Percentiles rank a stretch among this genome's conserved stretches.
These are phyloP conservation scores for Phalaenopsis equestris DNA, from an alignment of 106 monocot genomes.

Conservation along the genomic window DNA sequence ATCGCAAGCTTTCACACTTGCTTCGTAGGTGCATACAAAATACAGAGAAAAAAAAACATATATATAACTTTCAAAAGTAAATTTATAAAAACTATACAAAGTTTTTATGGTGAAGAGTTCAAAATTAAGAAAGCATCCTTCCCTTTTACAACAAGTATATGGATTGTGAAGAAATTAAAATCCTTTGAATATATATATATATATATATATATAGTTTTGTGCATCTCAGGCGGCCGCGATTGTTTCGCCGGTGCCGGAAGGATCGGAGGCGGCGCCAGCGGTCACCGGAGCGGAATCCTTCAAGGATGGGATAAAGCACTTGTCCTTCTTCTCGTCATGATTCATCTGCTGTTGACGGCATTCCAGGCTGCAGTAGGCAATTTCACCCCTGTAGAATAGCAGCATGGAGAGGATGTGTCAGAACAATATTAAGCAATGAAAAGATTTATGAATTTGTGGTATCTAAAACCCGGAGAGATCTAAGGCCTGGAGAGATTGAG, in stretches of 20 bases:
- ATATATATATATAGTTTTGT: neutral
- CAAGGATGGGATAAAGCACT: slow-evolving; percentile 19
- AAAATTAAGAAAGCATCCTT: too few relatives aligned
- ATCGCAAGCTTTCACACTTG: neutral
- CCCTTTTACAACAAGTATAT: too few relatives aligned
- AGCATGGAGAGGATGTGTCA: neutral
- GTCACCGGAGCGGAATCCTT: neutral
- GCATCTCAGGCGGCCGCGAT: slow-evolving; percentile 21
- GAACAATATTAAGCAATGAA: neutral
- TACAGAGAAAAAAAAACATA: neutral
- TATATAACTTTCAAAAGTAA: too few relatives aligned
- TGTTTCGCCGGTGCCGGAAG: slow-evolving; percentile 9
- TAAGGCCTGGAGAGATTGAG: neutral
- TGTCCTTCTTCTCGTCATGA: slow-evolving; percentile 42
- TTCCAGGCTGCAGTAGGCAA: slow-evolving; percentile 56
- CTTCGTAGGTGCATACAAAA: neutral
- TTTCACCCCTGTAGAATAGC: slow-evolving; percentile 47
- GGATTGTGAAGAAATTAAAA: too few relatives aligned
- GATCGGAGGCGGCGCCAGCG: neutral
- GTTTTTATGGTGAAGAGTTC: too few relatives aligned
- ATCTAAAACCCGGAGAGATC: neutral
- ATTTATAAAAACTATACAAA: too few relatives aligned
- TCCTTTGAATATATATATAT: neutral
- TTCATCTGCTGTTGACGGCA: slow-evolving; percentile 49
- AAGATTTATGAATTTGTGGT: neutral